These are phyloP conservation scores for Didymella exigua DNA, from an alignment of 2,329 filamentous ascomycete genomes.

Conservation along the genomic window DNA sequence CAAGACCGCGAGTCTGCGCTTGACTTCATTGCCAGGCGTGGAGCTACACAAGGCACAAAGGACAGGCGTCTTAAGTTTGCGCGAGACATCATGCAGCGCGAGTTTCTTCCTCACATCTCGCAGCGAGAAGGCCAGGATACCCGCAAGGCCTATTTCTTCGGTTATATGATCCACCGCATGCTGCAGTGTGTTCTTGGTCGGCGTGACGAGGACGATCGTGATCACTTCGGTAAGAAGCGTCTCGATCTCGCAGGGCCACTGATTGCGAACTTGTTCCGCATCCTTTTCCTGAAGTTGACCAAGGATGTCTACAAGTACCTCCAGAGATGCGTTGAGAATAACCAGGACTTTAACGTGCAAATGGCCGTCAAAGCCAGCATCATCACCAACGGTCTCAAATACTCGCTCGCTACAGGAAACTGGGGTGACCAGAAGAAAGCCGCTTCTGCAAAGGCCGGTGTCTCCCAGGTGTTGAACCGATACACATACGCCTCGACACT, in stretches of 20 bases:
- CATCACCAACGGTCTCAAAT: conserved; percentile 91
- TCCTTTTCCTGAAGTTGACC: conserved; percentile 87
- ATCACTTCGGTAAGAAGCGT: conserved; percentile 99
- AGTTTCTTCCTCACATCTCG: conserved; percentile 94
- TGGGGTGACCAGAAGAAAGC: conserved; percentile 99
- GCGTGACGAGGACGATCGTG: conserved; percentile 92
- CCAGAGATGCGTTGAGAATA: conserved; percentile 87
- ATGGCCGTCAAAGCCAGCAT: conserved; percentile 90
- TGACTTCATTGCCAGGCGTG: conserved; percentile 94
- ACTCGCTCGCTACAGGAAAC: conserved; percentile 95
- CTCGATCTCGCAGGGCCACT: conserved; percentile 93
- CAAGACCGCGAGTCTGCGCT: conserved; percentile 94
- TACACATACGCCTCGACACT: conserved; percentile 97
- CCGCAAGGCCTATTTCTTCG: conserved; percentile 94
- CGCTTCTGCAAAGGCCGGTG: conserved; percentile 90
- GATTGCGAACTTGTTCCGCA: conserved; percentile 93
- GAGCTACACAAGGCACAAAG: conserved; percentile 74
- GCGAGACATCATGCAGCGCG: conserved; percentile 93
- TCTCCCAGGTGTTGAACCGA: conserved; percentile 96
- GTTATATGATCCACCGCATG: conserved; percentile 98
- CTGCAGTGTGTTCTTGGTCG: conserved; percentile 91
- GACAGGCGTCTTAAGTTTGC: conserved; percentile 92
- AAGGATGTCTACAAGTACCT: conserved; percentile 90
- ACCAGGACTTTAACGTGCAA: conserved; percentile 86
- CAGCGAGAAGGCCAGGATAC: conserved; percentile 95